Conservation (phyloP, 2,329 filamentous ascomycete genomes). For the Claviceps humidiphila region DNA sequence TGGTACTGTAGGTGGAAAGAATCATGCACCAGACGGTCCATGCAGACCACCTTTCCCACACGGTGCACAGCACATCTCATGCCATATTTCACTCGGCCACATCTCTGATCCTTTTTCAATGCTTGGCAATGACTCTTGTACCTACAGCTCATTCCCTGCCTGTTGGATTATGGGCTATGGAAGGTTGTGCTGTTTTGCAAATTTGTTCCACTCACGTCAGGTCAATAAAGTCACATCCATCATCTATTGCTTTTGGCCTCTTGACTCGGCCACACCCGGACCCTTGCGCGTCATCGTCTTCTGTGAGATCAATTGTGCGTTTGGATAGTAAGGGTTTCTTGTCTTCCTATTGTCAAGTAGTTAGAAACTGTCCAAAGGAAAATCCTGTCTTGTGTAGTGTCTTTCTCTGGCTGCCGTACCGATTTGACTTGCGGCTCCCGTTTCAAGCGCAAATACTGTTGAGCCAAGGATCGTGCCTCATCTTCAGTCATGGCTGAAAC, state of each 20-base stretch:
- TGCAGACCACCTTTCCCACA: too few species aligned
- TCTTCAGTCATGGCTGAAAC: slow-evolving; percentile 7
- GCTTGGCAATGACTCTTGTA: background rate
- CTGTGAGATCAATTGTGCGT: slow-evolving; percentile 6
- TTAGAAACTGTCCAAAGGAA: background rate
- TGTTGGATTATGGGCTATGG: background rate
- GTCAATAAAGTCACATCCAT: background rate
- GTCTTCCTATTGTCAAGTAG: background rate
- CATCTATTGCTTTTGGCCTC: background rate
- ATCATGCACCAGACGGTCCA: too few species aligned
- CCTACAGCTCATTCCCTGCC: background rate
- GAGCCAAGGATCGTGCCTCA: slow-evolving; percentile 11
- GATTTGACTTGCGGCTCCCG: background rate
- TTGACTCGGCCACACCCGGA: background rate
- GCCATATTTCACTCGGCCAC: background rate
- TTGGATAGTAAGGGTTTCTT: background rate
- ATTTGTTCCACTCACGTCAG: background rate
- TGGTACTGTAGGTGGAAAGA: too few species aligned
- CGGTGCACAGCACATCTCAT: background rate
- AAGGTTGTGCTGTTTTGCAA: background rate
- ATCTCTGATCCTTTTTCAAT: background rate
- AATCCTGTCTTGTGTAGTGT: too few species aligned
- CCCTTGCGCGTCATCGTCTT: background rate
- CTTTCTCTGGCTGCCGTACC: background rate
- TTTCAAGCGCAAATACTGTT: slow-evolving; percentile 9